These are phyloP conservation scores for Candida sphagnicola DNA, from an alignment of 805 yeast genomes.

Conservation along the genomic window DNA sequence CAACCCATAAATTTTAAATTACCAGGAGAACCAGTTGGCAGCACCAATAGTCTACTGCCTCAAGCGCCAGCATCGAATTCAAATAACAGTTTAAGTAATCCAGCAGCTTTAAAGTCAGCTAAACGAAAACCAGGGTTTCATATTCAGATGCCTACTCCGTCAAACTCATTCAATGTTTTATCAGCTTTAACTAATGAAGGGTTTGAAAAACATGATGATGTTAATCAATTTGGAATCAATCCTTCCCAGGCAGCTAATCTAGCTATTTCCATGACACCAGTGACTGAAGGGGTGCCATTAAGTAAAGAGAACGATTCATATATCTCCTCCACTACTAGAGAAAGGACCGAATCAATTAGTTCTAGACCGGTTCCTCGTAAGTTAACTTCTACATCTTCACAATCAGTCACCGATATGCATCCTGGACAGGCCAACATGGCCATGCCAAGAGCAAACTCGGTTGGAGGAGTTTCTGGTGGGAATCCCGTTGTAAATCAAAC, in stretches of 20 bases:
- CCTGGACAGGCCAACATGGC: conserved; percentile 4
- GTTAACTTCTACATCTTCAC: conserved; percentile 4
- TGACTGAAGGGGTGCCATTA: conserved; percentile 50
- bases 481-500: neutral
- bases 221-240: conserved; percentile 68
- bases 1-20: conserved; percentile 53
- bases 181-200: conserved; percentile 35
- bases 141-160: conserved; percentile 75
- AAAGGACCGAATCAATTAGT: conserved; percentile 12
- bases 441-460: conserved; percentile 11
- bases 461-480: conserved; percentile 7
- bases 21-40: conserved; percentile 6
- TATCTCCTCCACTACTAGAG: conserved; percentile 8
- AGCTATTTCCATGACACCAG: conserved; percentile 77
- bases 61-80: conserved; percentile 2
- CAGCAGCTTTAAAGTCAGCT: conserved; percentile 10
- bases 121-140: conserved; percentile 38
- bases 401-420: conserved; percentile 4
- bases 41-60: neutral
- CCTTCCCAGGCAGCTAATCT: conserved; percentile 45
- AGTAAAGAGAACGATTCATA: conserved; percentile 5
- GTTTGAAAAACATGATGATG: conserved; percentile 27
- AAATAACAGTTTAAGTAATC: neutral
- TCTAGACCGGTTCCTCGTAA: conserved; percentile 11
- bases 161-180: conserved; percentile 29